Evolutionary conservation across 2,329 filamentous ascomycete species (phyloP), one percentile per base, ranked within the genome.

Genomic region (Botryotinia convoluta): DNA sequence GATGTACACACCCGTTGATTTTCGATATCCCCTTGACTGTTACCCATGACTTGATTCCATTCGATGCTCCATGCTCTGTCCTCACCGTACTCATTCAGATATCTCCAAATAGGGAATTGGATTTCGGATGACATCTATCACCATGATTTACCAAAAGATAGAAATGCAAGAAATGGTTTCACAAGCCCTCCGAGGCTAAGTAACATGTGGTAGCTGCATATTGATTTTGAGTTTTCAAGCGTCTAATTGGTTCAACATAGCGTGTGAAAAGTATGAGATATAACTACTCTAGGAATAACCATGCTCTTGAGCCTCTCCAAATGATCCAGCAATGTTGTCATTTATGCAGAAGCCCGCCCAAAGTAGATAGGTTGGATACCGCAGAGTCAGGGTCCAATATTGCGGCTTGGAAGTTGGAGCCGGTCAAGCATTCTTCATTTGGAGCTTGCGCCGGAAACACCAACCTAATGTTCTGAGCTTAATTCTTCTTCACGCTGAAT

Each of bases 71-170:
- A 29, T 68, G 29, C 35, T 54, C n/a, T 26, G 18, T 57, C 22
- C 48, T 42, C 65, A 68, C 65, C 65, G 48, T 39, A 22, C 51
- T 54, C 35, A n/a, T 5, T 29, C 45, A 29, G 12, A 39, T 6
- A 29, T 68, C 20, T 48, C 51, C 64, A 54, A 68, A 68, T 39
- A 39, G 35, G 35, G 14, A 57, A 54, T 54, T 12, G 45, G 26
- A 54, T 35, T 39, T 68, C 37, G 65, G 65, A 57, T 68, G 65
- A 32, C 63, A 65, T 65, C 44, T 64, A 64, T 64, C n/a, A 64
- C 14, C 22, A 67, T 39, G 45, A 39, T 37, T 29, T 67, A 57
- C 37, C 65, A 42, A 42, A 37, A 32, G 35, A 57, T 10, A 57
- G 32, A 68, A 57, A 42, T 57, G 65, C 48, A 68, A 68, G 65